Evolutionary conservation across 306 rosid species (phyloP).

Genomic region (Astragalus glycyphyllos): DNA sequence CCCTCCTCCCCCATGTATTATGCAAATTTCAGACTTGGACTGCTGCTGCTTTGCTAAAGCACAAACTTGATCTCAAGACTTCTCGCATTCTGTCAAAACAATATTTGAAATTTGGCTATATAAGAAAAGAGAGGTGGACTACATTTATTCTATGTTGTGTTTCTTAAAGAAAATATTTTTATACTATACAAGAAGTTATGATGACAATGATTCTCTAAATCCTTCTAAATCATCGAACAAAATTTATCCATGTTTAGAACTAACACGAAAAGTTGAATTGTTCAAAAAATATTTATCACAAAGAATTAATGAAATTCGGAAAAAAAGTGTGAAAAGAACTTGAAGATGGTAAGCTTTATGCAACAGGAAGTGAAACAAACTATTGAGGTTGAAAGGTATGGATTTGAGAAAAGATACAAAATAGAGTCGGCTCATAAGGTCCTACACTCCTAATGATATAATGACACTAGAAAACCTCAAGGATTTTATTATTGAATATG

Average conservation of each 20-base stretch:
- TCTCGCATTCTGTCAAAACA: slow-evolving; percentile 57
- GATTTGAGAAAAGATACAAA: slow-evolving; percentile 46
- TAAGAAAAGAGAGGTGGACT: slow-evolving; percentile 65
- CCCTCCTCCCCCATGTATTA: too few species aligned
- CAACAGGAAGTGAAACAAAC: slow-evolving; percentile 46
- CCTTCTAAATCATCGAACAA: too few species aligned
- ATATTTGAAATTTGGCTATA: slow-evolving; percentile 66
- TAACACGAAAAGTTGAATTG: slow-evolving; percentile 41
- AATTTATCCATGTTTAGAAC: slow-evolving; percentile 32
- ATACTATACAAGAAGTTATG: slow-evolving; percentile 44
- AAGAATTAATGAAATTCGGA: slow-evolving; percentile 61
- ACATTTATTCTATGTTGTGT: slow-evolving; percentile 61
- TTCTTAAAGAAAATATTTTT: slow-evolving; percentile 69
- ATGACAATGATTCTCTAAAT: too few species aligned
- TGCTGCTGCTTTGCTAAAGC: too few species aligned
- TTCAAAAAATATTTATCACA: slow-evolving; percentile 51
- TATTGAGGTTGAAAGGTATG: slow-evolving; percentile 45
- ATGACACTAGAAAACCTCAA: slow-evolving; percentile 52
- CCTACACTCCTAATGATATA: slow-evolving; percentile 52
- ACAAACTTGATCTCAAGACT: too few species aligned
- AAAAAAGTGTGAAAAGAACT: too few species aligned
- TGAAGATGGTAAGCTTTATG: too few species aligned
- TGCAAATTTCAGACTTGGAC: too few species aligned
- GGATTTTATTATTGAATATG: too few species aligned
- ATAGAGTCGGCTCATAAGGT: slow-evolving; percentile 50